A percentile compares a stretch with the other conserved stretches of the same genome.
phyloP scores from a whole-genome alignment of 2,329 filamentous ascomycete species.

The Trichoderma sp. region DNA sequence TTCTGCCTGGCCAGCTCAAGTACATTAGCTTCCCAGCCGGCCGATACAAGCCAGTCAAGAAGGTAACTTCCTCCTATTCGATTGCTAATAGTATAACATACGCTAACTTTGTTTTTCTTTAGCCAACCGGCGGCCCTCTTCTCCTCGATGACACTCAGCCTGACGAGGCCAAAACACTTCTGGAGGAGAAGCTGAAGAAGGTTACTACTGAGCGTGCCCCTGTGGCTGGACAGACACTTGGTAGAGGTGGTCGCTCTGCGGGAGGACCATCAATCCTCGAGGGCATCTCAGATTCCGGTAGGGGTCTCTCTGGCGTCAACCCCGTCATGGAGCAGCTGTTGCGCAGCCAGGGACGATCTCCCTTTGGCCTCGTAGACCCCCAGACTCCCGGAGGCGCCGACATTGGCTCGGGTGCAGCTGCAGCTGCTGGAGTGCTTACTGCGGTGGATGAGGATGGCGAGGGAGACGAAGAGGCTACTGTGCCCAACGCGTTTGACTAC shows the following conservation, averaged over 20 bases:
- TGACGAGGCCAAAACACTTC: slow-evolving; percentile 71
- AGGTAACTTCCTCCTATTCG: slow-evolving; percentile 55
- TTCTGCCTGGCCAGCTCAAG: slow-evolving; percentile 89
- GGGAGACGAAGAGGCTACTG: slow-evolving; percentile 67
- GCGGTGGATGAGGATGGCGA: slow-evolving; percentile 84
- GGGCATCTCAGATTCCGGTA: slow-evolving; percentile 32
- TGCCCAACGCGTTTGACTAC: slow-evolving; percentile 76
- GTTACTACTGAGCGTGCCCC: slow-evolving; percentile 61
- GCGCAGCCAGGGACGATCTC: slow-evolving; percentile 38
- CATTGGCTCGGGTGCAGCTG: slow-evolving; percentile 56
- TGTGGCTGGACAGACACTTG: slow-evolving; percentile 44
- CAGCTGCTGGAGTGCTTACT: slow-evolving; percentile 77
- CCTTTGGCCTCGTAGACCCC: slow-evolving; percentile 33
- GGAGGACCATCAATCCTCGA: slow-evolving; percentile 38
- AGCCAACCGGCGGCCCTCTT: slow-evolving; percentile 92
- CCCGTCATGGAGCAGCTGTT: slow-evolving; percentile 45
- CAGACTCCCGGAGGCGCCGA: slow-evolving; percentile 43
- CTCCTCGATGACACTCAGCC: slow-evolving; percentile 84
- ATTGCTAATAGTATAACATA: not conserved
- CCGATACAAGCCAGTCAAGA: slow-evolving; percentile 85
- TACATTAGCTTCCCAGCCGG: slow-evolving; percentile 90
- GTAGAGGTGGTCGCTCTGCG: slow-evolving; percentile 32
- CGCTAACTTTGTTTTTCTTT: slow-evolving; percentile 27
- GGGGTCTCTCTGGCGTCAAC: slow-evolving; percentile 33
- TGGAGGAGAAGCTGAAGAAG: slow-evolving; percentile 94